Base-by-base conservation (phyloP, 805 yeast species). In the Yarrowia sp. region DNA sequence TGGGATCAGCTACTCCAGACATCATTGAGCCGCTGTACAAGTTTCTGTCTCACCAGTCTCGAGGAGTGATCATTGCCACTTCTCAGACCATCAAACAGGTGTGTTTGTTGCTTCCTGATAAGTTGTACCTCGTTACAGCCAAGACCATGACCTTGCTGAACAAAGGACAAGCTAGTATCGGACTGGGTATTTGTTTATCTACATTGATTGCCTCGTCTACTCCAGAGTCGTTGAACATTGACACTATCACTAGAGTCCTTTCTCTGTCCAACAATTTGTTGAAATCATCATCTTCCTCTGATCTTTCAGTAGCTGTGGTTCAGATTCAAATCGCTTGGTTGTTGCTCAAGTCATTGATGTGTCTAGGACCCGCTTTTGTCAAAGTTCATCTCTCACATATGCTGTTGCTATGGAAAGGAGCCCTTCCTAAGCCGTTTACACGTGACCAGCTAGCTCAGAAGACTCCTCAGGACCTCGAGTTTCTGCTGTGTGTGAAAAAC, bases 401-500 rank as follows among this genome's bases (percentile, higher is more conserved):
- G 58, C 74, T 88, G 51, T 73, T 79, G 9, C 77, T 88, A 65
- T 89, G 92, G 92, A 85, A 85, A 67, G 80, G 82, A 47, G 76
- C 86, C 8, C 70, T 86, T 42, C 81, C 84, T 1, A 70, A 70
- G 58, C 75, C 72, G 5, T 61, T 69, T 14, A 83, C 83, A 51
- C 77, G 83, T 2, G 79, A 81, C 64, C 79, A 81, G 13, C 77
- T 81, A 14, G 71, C 74, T 3, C 72, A 71, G 33, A 75, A 74
- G 31, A 66, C 68, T 8, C 73, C 75, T 36, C 73, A 78, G 60
- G 78, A 78, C 38, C 68, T 74, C 13, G 72, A 74, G 60, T 72
- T 75, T 65, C 73, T 75, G 38, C 72, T 78, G 60, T 86, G 85
- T 68, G 79, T 86, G 6, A 80, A 88, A 66, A 80, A 84, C 67